A percentile compares a stretch with the other conserved stretches of the same genome.
Conservation (phyloP, 176 grass and related monocot species). For the Oryza brachyantha region DNA sequence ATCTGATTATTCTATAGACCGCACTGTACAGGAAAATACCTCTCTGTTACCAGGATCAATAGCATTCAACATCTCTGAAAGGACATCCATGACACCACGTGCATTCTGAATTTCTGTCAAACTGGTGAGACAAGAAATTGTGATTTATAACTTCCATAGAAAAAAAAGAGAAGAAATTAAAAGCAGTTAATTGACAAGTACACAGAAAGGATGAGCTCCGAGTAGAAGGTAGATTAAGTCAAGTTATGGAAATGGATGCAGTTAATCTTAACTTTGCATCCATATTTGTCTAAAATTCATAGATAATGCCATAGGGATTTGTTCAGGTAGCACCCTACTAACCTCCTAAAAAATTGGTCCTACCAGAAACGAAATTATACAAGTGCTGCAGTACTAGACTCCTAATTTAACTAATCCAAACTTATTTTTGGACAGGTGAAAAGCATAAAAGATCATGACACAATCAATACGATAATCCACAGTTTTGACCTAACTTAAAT, state of each 20-base stretch:
- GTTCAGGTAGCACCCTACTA: not conserved
- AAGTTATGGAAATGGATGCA: not conserved
- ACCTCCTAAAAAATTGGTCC: constrained; percentile 7
- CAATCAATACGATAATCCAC: not conserved
- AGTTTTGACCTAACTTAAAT: constrained; percentile 5
- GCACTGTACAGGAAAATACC: constrained; percentile 42
- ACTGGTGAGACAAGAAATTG: constrained; percentile 38
- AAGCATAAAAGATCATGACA: not conserved
- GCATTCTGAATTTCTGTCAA: constrained; percentile 90
- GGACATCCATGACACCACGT: constrained; percentile 79
- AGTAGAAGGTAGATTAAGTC: not conserved
- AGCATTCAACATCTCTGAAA: constrained; percentile 95
- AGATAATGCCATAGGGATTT: not conserved
- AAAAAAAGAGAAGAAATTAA: constrained; percentile 9
- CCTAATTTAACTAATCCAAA: not conserved
- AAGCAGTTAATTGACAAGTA: not conserved
- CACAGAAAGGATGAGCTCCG: not conserved
- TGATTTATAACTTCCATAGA: not conserved
- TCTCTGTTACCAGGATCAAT: constrained; percentile 89
- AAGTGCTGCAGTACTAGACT: constrained; percentile 2
- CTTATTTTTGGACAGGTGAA: not conserved
- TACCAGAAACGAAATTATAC: constrained; percentile 5
- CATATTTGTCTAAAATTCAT: not conserved
- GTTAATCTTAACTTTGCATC: not conserved
- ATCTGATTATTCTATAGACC: constrained; percentile 23